phyloP scores from a whole-genome alignment of 495 filamentous ascomycete genomes.

The Penicillium riverlandense region DNA sequence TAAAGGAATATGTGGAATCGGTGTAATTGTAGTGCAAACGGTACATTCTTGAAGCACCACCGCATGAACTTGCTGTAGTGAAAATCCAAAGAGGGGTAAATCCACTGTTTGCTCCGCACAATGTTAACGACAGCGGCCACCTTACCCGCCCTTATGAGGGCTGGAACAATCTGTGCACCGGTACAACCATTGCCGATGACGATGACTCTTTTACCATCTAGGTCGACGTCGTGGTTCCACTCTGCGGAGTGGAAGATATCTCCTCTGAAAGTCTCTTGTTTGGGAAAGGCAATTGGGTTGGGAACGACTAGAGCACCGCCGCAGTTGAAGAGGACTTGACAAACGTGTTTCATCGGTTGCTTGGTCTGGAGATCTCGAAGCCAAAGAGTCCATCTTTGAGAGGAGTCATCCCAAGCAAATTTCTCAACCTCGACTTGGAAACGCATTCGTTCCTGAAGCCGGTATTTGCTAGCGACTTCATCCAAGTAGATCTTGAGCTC shows the following conservation, averaged over 20 bases:
- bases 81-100: conserved; percentile 13
- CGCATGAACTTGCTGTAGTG: conserved; percentile 7
- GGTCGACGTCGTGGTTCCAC: conserved; percentile 50
- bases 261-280: conserved; percentile 41
- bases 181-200: conserved; percentile 48
- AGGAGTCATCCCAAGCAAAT: conserved; percentile 35
- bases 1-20: conserved; percentile 16
- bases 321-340: conserved; percentile 41
- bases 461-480: conserved; percentile 35
- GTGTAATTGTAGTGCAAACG: conserved; percentile 17
- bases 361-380: conserved; percentile 26
- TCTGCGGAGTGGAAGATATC: conserved; percentile 50
- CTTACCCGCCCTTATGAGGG: conserved; percentile 20
- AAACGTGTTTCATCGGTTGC: conserved; percentile 21
- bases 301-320: conserved; percentile 40
- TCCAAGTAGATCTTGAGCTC: conserved; percentile 43
- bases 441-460: conserved; percentile 33
- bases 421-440: conserved; percentile 34
- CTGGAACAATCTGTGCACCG: conserved; percentile 39
- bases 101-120: conserved; percentile 22
- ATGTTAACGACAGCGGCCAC: conserved; percentile 20
- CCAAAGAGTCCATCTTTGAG: conserved; percentile 35
- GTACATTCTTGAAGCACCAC: conserved; percentile 20
- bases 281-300: conserved; percentile 40
- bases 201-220: conserved; percentile 49